Base-by-base conservation (phyloP, 768 basidiomycete genomes). In the Calocybe cyanea region DNA sequence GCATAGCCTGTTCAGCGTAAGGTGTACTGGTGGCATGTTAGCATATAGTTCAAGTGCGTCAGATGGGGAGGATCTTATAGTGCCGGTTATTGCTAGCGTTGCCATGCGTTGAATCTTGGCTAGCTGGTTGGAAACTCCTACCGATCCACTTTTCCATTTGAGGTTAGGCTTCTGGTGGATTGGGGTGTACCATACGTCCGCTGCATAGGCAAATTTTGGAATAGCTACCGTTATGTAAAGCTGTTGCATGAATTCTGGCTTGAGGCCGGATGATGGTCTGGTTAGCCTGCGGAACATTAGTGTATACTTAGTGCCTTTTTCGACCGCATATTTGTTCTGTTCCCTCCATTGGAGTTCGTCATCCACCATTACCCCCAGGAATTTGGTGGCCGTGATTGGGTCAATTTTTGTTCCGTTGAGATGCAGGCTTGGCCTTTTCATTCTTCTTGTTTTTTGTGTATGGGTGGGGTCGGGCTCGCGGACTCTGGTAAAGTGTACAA, bases 111-210 rank as follows among this genome's bases (percentile, higher is more conserved):
- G 60, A 1, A 57, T 32, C 15, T 25, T 49, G 13, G 30, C 25
- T 3, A 64, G 41, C 24, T 47, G 23, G 8, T 49, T 47, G 9
- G 53, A 9, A 11, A 51, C 48, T 7, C 31, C 40, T 4, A 51
- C 49, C 21, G 54, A 55, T 0, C 57, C 53, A 8, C 24, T 21
- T 7, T 33, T 42, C 7, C 31, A 42, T 21, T 48, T 45, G 7
- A 13, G 8, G 1, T 46, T 51, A 21, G 31, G 20, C 2, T 19
- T 14, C 14, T 25, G 25, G 17, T 31, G 13, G 0, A 42, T 43
- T 4, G 61, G 63, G 1, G 42, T 49, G 45, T 57, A 62, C 57
- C 57, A 64, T 0, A 60, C 34, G 13, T 63, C 61, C 8, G 5
- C 28, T 3, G 23, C 39, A 25, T 64, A 64, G 0, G 53, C 51